A percentile compares a stretch with the other conserved stretches of the same genome.
phyloP scores from a whole-genome alignment of 1,284 basidiomycete genomes.

The Heterobasidion annosum region DNA sequence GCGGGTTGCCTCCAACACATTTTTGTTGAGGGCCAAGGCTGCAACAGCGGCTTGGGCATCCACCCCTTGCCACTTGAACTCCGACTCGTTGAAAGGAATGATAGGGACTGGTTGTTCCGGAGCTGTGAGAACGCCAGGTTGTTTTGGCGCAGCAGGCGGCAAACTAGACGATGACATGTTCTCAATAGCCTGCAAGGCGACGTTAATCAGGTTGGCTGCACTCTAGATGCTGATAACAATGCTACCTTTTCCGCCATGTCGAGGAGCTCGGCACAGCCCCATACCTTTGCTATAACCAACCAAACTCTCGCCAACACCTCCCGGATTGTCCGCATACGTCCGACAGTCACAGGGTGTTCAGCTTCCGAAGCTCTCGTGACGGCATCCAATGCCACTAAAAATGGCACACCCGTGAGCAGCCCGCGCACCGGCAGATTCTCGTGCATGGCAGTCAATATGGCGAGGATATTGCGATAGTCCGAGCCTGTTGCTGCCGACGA shows the following conservation, averaged over 20 bases:
- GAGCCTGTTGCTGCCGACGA: conserved; percentile 53
- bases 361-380: conserved; percentile 36
- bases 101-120: conserved; percentile 27
- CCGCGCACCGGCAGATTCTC: conserved; percentile 65
- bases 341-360: conserved; percentile 28
- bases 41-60: conserved; percentile 45
- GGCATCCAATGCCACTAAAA: conserved; percentile 71
- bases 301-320: conserved; percentile 62
- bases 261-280: conserved; percentile 53
- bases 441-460: conserved; percentile 62
- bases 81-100: conserved; percentile 15
- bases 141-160: conserved; percentile 14
- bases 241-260: conserved; percentile 50
- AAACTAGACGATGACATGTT: conserved; percentile 8
- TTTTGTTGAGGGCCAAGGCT: conserved; percentile 39
- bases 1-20: conserved; percentile 49
- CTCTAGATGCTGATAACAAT: conserved; percentile 1
- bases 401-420: conserved; percentile 74
- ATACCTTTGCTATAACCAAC: conserved; percentile 61
- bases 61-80: conserved; percentile 28
- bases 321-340: conserved; percentile 50
- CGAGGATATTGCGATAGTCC: conserved; percentile 74
- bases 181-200: conserved; percentile 1
- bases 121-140: conserved; percentile 26
- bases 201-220: background rate